phyloP scores from a whole-genome alignment of 495 filamentous ascomycete species.

The Xanthoparmelia taractica region DNA sequence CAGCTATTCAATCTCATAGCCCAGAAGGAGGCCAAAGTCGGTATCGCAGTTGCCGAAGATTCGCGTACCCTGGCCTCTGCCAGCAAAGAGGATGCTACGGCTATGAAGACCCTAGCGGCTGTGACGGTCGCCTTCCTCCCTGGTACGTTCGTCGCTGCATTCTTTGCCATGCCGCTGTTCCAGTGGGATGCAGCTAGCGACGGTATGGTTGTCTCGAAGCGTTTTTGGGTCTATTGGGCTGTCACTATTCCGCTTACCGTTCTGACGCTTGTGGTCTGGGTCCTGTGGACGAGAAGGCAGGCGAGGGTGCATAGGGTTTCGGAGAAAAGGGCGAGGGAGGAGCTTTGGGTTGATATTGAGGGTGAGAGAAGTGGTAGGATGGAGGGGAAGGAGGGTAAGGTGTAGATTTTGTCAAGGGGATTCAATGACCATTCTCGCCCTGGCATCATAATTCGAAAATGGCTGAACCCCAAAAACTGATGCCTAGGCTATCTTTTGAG shows the following conservation, averaged over 20 bases:
- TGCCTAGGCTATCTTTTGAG: no score
- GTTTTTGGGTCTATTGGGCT: neutral
- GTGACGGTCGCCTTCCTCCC: neutral
- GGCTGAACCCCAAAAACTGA: no score
- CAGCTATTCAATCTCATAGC: neutral
- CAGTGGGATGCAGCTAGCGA: neutral
- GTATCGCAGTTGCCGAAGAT: no score
- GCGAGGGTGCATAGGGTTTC: neutral
- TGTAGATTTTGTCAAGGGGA: neutral
- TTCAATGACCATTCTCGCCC: no score
- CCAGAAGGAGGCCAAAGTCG: neutral
- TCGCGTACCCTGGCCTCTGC: neutral
- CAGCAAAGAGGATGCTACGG: neutral
- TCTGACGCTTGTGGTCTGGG: neutral
- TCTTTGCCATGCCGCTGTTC: neutral
- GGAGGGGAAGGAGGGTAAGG: neutral
- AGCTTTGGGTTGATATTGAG: neutral
- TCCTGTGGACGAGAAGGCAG: neutral
- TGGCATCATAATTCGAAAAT: no score
- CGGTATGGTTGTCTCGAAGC: neutral
- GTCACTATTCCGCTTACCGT: neutral
- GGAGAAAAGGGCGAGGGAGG: neutral
- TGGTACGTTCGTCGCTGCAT: neutral
- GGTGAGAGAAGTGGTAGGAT: neutral
- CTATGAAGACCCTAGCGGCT: neutral